phyloP scores from a whole-genome alignment of 106 monocot genomes.

The Platanthera guangdongensis region DNA sequence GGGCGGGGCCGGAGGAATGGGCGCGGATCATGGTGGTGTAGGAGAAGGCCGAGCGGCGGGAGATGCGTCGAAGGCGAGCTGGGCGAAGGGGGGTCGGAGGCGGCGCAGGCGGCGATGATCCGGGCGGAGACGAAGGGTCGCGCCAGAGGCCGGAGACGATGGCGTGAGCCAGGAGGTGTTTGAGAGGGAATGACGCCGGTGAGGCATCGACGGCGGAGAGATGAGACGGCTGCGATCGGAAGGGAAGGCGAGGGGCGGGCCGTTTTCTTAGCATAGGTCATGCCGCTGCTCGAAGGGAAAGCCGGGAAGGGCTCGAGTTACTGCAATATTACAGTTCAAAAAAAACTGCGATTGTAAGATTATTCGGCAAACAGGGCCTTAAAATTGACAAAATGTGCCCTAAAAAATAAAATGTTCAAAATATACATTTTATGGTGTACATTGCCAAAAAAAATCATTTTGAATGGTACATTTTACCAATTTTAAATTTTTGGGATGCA shows the following conservation, averaged over 20 bases:
- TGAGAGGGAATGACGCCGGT: not conserved
- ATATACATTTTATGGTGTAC: no score
- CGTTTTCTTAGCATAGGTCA: not conserved
- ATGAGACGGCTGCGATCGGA: not conserved
- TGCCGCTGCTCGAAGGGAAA: no score
- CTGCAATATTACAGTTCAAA: no score
- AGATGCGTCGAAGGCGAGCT: constrained; percentile 7
- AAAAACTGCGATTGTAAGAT: no score
- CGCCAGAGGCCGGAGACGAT: constrained; percentile 1
- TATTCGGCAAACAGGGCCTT: no score
- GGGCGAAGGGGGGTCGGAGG: constrained; percentile 2
- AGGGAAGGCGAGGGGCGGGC: not conserved
- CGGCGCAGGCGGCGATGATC: constrained; percentile 1
- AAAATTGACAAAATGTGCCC: no score
- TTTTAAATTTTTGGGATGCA: no score
- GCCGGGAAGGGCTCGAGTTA: no score
- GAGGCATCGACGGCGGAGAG: not conserved
- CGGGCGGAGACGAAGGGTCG: constrained; percentile 6
- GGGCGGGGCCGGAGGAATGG: constrained; percentile 5
- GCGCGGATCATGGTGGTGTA: constrained; percentile 6
- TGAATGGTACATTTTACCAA: no score
- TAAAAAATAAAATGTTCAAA: no score
- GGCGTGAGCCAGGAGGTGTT: constrained; percentile 5
- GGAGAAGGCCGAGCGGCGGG: constrained; percentile 4
- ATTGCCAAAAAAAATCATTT: no score